These are phyloP conservation scores for Tubosaeta sp. DNA, from an alignment of 768 basidiomycete species.

Conservation along the genomic window DNA sequence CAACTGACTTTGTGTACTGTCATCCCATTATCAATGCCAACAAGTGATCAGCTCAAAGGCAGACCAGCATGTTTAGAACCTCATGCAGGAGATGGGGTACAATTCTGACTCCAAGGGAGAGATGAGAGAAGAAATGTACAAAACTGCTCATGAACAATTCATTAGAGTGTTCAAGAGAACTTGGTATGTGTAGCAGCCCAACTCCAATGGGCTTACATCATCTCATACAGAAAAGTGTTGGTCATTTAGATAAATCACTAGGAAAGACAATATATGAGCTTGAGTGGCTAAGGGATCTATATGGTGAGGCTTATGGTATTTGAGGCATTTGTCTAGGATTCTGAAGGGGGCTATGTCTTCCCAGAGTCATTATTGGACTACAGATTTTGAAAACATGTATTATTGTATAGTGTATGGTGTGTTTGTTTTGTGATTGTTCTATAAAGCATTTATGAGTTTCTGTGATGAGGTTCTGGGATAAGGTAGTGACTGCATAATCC, in stretches of 20 bases:
- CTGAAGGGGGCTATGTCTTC: slow-evolving; percentile 1
- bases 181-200: slow-evolving; percentile 21
- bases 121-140: slow-evolving; percentile 18
- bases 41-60: slow-evolving; percentile 51
- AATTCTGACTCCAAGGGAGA: slow-evolving; percentile 19
- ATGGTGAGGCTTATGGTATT: slow-evolving; percentile 12
- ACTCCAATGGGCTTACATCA: slow-evolving; percentile 28
- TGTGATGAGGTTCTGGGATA: too few species aligned
- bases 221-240: slow-evolving; percentile 22
- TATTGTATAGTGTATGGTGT: not conserved
- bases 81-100: slow-evolving; percentile 26
- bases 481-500: too few species aligned
- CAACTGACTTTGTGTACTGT: slow-evolving; percentile 92
- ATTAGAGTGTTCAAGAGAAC: slow-evolving; percentile 25
- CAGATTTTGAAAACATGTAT: not conserved
- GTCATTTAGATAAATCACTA: slow-evolving; percentile 21
- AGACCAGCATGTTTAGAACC: slow-evolving; percentile 28
- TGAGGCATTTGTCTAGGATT: slow-evolving; percentile 7
- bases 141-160: slow-evolving; percentile 23
- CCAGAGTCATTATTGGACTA: slow-evolving; percentile 12
- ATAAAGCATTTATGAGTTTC: too few species aligned
- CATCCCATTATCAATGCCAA: slow-evolving; percentile 91
- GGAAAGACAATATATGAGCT: slow-evolving; percentile 26
- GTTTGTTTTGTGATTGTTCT: not conserved
- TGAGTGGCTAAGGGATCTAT: slow-evolving; percentile 23